Conservation (phyloP, 441 rosid species). For the Kokia cookei region DNA sequence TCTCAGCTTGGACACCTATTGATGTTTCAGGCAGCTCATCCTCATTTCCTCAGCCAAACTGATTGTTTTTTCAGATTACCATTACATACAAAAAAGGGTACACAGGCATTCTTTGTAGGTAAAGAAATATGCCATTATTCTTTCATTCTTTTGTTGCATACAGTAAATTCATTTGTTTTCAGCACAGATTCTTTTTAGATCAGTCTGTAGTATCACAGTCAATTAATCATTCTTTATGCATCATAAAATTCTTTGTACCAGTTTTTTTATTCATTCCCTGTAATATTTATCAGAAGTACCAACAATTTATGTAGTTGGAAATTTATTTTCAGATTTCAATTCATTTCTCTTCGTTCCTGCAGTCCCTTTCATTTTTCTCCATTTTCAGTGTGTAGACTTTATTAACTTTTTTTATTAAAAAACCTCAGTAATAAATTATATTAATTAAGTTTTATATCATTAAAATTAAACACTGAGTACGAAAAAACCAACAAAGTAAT, state of each 20-base stretch:
- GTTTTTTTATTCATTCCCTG: constrained; percentile 6
- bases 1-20: constrained; percentile 72
- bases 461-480: too few relatives aligned
- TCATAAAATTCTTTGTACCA: constrained; percentile 25
- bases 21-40: constrained; percentile 59
- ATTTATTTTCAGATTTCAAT: too few relatives aligned
- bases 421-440: too few relatives aligned
- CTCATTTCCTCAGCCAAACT: constrained; percentile 39
- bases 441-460: too few relatives aligned
- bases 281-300: not conserved
- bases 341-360: too few relatives aligned
- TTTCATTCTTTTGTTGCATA: constrained; percentile 61
- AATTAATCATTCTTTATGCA: constrained; percentile 36
- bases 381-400: too few relatives aligned
- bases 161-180: constrained; percentile 23
- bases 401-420: too few relatives aligned
- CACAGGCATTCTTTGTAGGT: constrained; percentile 55
- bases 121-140: constrained; percentile 34
- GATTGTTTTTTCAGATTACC: constrained; percentile 21
- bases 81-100: constrained; percentile 27
- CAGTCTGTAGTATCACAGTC: constrained; percentile 18
- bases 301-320: too few relatives aligned
- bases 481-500: too few relatives aligned
- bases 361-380: too few relatives aligned
- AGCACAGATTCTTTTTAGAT: constrained; percentile 5